A percentile compares a stretch with the other conserved stretches of the same genome.
phyloP scores from a whole-genome alignment of 2,329 filamentous ascomycete species.

The Ciborinia camelliae region DNA sequence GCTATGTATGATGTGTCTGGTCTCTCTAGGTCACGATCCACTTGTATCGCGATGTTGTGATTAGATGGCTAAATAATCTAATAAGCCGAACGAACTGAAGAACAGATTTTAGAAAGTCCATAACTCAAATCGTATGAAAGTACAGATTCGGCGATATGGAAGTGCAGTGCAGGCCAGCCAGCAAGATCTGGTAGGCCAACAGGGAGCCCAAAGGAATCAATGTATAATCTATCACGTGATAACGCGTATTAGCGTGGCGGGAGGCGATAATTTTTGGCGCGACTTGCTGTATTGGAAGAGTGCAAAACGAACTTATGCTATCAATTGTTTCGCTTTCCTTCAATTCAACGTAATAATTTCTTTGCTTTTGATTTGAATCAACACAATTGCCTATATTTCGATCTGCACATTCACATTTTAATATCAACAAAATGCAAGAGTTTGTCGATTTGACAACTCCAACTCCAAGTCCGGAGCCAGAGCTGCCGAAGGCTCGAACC shows the following conservation, averaged over 20 bases:
- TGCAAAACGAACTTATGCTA: background rate
- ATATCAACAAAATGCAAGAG: background rate
- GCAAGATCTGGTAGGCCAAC: too few species aligned
- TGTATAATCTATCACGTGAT: background rate
- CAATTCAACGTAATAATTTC: background rate
- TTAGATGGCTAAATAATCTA: too few species aligned
- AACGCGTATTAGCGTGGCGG: background rate
- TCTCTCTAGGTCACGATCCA: too few species aligned
- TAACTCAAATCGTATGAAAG: too few species aligned
- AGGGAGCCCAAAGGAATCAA: too few species aligned
- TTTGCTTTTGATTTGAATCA: background rate
- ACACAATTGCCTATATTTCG: background rate
- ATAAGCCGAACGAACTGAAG: too few species aligned
- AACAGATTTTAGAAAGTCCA: too few species aligned
- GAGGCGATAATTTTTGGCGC: background rate
- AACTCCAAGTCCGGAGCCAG: slow-evolving; percentile 15
- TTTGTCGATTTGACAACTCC: slow-evolving; percentile 10
- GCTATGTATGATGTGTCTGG: too few species aligned
- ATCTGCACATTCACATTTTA: background rate
- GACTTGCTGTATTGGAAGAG: too few species aligned
- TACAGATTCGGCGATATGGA: background rate
- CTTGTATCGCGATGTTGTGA: too few species aligned
- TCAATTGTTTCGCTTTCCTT: background rate
- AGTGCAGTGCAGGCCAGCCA: too few species aligned
- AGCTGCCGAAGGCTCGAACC: background rate